A percentile compares a stretch with the other conserved stretches of the same genome.
Conservation (phyloP, 163 green algal species). For the Volvox carteri region DNA sequence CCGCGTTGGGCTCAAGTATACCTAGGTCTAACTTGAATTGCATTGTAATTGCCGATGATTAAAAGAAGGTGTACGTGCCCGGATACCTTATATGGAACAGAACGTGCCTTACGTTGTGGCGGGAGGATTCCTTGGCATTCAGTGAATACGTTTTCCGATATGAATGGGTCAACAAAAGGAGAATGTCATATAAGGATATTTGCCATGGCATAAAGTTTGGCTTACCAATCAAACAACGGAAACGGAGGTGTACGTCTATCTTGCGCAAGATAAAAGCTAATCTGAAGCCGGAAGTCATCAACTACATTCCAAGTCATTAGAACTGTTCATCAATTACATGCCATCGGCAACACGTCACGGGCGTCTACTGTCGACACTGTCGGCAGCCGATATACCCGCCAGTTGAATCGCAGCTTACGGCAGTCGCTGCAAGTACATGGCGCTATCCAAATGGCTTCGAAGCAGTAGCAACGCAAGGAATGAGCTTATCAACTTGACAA, state of each 20-base stretch:
- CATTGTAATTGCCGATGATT: constrained; percentile 22
- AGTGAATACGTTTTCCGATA: not conserved
- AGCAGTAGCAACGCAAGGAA: not conserved
- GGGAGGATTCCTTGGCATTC: not conserved
- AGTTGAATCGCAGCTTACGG: not conserved
- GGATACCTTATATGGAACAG: not conserved
- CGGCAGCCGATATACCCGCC: not conserved
- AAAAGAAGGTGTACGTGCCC: not conserved
- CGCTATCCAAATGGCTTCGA: not conserved
- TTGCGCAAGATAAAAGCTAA: no score
- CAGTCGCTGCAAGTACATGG: not conserved
- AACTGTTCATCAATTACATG: not conserved
- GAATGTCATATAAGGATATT: no score
- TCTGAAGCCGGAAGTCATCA: no score
- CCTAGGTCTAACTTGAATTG: constrained; percentile 51
- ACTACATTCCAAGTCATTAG: no score
- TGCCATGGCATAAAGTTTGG: no score
- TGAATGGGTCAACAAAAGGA: no score
- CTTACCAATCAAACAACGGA: no score
- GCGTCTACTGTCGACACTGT: not conserved
- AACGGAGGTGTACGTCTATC: no score
- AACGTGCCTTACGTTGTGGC: constrained; percentile 33
- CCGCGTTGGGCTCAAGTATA: not conserved
- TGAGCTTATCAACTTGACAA: not conserved
- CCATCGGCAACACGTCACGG: not conserved